A percentile compares a stretch with the other conserved stretches of the same genome.
These are phyloP conservation scores for Phytopythium helicoides DNA, from an alignment of 352 stramenopile species.

Conservation along the genomic window DNA sequence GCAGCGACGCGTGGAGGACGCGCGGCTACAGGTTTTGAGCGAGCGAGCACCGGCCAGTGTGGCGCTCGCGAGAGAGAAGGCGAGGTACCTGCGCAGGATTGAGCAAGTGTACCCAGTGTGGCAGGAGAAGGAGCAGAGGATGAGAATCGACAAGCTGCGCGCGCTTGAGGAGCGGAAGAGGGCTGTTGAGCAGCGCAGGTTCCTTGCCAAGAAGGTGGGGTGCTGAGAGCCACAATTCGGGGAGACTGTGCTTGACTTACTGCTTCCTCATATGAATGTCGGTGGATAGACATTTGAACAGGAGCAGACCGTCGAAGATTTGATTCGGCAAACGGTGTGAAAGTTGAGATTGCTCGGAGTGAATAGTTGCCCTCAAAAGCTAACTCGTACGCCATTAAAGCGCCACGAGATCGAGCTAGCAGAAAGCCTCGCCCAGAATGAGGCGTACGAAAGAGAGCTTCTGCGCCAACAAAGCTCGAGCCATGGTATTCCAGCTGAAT, in stretches of 20 bases:
- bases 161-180: constrained; percentile 76
- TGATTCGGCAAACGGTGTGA: constrained; percentile 67
- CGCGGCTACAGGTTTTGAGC: constrained; percentile 31
- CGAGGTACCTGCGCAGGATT: constrained; percentile 51
- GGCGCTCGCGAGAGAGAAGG: constrained; percentile 59
- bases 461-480: constrained; percentile 47
- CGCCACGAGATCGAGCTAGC: constrained; percentile 70
- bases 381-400: constrained; percentile 19
- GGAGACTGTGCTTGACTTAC: too few relatives aligned
- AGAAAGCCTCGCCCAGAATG: constrained; percentile 74
- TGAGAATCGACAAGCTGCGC: constrained; percentile 50
- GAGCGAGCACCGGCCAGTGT: constrained; percentile 39
- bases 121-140: constrained; percentile 58
- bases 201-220: constrained; percentile 68
- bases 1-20: constrained; percentile 51
- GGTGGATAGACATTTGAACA: constrained; percentile 71
- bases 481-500: constrained; percentile 28
- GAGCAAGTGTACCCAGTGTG: constrained; percentile 71
- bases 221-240: too few relatives aligned
- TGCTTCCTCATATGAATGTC: too few relatives aligned
- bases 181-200: constrained; percentile 59
- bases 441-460: constrained; percentile 61
- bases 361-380: too few relatives aligned
- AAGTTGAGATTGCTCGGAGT: neutral
- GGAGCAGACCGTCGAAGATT: constrained; percentile 61